Evolutionary conservation across 805 yeast species (phyloP).

Genomic region (Nakazawaea holstii): DNA sequence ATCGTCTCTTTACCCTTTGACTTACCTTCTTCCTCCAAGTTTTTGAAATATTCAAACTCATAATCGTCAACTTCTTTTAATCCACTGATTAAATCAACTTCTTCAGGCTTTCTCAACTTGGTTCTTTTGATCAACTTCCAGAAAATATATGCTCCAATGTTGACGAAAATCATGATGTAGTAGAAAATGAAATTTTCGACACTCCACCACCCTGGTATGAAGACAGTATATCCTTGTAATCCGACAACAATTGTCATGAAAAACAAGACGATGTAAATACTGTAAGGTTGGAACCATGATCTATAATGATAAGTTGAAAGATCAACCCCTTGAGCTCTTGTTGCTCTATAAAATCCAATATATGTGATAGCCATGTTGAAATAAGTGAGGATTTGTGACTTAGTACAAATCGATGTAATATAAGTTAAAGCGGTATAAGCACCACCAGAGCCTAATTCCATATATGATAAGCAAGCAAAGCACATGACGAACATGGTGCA

Average conservation of each 20-base stretch:
- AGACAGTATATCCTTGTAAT: conserved; percentile 34
- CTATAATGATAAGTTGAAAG: conserved; percentile 38
- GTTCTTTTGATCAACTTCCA: conserved; percentile 36
- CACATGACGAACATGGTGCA: conserved; percentile 44
- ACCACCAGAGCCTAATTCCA: conserved; percentile 32
- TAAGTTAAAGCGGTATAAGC: conserved; percentile 16
- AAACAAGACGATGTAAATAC: conserved; percentile 22
- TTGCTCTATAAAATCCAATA: conserved; percentile 58
- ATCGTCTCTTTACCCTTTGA: background rate
- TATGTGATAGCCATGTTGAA: conserved; percentile 40
- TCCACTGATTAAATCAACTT: conserved; percentile 29
- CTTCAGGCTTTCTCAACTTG: conserved; percentile 25
- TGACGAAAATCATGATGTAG: conserved; percentile 38
- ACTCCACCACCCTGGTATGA: conserved; percentile 32
- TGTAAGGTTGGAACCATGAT: conserved; percentile 39
- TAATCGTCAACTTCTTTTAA: conserved; percentile 29
- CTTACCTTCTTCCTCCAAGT: conserved; percentile 4
- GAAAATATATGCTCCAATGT: conserved; percentile 26
- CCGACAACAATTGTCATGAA: conserved; percentile 29
- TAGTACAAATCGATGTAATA: conserved; percentile 18
- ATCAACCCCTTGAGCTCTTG: conserved; percentile 48
- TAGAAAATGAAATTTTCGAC: conserved; percentile 37
- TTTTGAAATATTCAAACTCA: conserved; percentile 22
- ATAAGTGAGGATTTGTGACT: conserved; percentile 23
- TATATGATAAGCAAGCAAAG: conserved; percentile 63